Evolutionary conservation across 1,139 yeast species (phyloP).

Genomic region (Yamadazyma oceani): DNA sequence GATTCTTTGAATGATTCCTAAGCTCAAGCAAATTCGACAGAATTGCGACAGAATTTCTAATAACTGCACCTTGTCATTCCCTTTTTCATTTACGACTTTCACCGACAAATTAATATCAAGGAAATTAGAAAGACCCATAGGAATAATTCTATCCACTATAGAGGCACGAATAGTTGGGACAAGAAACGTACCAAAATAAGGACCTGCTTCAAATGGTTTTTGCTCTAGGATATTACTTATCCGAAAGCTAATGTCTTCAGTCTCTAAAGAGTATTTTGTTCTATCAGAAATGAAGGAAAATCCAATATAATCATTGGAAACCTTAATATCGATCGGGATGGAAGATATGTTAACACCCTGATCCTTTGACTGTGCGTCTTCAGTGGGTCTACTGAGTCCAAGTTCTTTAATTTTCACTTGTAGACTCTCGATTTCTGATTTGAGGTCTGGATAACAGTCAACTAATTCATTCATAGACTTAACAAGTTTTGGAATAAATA

Average conservation of each 20-base stretch:
- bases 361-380: constrained; percentile 2
- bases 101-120: constrained; percentile 41
- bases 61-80: constrained; percentile 30
- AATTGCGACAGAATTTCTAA: constrained; percentile 60
- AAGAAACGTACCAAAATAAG: constrained; percentile 34
- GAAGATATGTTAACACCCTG: not conserved
- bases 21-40: constrained; percentile 57
- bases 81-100: constrained; percentile 37
- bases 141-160: constrained; percentile 34
- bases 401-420: constrained; percentile 1
- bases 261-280: constrained; percentile 33
- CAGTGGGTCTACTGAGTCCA: not conserved
- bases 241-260: constrained; percentile 23
- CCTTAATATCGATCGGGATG: constrained; percentile 26
- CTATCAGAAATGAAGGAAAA: constrained; percentile 32
- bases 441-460: constrained; percentile 14
- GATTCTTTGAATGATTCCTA: constrained; percentile 46
- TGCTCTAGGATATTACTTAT: constrained; percentile 18
- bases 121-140: constrained; percentile 46
- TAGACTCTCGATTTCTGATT: constrained; percentile 19
- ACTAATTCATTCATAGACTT: constrained; percentile 21
- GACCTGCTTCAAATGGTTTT: constrained; percentile 7
- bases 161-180: constrained; percentile 45
- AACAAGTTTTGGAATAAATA: constrained; percentile 30
- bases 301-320: constrained; percentile 38